phyloP scores from a whole-genome alignment of 768 basidiomycete genomes.

The Hortiboletus flavorubellus region DNA sequence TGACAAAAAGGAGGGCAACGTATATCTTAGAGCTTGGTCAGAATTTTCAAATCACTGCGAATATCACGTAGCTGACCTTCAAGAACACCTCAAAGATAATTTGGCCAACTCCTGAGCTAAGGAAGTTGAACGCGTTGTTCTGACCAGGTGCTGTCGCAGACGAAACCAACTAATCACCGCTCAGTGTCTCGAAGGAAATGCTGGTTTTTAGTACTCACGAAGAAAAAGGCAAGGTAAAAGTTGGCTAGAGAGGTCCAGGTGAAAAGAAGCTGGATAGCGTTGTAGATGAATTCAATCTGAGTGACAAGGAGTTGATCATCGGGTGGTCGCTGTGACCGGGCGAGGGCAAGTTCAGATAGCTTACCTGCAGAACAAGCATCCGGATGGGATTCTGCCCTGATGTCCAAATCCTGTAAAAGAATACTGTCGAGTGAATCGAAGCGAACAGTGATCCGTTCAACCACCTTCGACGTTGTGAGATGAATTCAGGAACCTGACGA shows the following conservation, averaged over 20 bases:
- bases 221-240: constrained; percentile 94
- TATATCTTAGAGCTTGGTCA: constrained; percentile 52
- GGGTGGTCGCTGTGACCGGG: neutral
- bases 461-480: constrained; percentile 90
- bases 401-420: constrained; percentile 84
- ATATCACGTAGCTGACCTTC: constrained; percentile 33
- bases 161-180: constrained; percentile 60
- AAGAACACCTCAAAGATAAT: constrained; percentile 77
- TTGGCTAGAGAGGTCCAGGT: constrained; percentile 94
- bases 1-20: constrained; percentile 79
- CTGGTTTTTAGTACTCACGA: constrained; percentile 50
- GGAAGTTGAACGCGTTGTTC: constrained; percentile 78
- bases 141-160: constrained; percentile 61
- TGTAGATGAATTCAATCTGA: constrained; percentile 90
- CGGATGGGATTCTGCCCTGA: constrained; percentile 89
- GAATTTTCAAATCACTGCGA: constrained; percentile 17
- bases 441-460: constrained; percentile 90
- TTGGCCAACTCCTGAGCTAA: constrained; percentile 66
- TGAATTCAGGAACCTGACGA: constrained; percentile 79
- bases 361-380: constrained; percentile 64
- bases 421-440: constrained; percentile 87
- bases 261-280: constrained; percentile 83
- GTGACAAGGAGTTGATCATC: neutral
- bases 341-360: neutral
- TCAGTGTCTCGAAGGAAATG: constrained; percentile 18